Evolutionary conservation across 495 filamentous ascomycete genomes (phyloP), one percentile per base, ranked within the genome.

Genomic region (Hypoxylon lenormandii): DNA sequence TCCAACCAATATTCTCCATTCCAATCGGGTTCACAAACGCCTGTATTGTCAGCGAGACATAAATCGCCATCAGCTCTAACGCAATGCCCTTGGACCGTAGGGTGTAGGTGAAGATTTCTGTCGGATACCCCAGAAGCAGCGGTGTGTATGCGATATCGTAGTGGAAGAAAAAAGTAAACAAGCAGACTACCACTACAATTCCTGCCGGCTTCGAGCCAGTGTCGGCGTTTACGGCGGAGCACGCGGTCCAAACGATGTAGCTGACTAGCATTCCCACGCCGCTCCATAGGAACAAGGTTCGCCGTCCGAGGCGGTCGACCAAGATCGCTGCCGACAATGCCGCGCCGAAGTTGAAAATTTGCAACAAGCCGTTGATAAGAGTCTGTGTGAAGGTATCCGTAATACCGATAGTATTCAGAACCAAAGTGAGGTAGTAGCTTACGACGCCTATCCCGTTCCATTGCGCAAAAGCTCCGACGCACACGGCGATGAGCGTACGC

Each of bases 211-310:
- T 40, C 38, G 47, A 37, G n/a, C 68, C 55, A 5, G 67, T 70
- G 19, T 58, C 74, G 4, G 72, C 76, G 60, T 72, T 80, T 26
- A 75, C 54, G 4, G 64, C 60, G 4, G 77, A 75, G 42, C 78
- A 82, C 15, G 78, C 80, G 3, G 84, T 87, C 56, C 82, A 82
- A 72, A 81, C 51, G 77, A 81, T 68, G 76, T 82, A 70, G 71
- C 82, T 81, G 59, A 82, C 74, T 10, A 84, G 76, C 84, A 88
- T 89, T 21, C 84, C 84, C 15, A 76, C 74, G 0, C 80, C 81
- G 37, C 84, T 81, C 28, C 77, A 75, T 3, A 89, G 72, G 64
- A 82, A 83, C 15, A 85, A 75, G 0, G 74, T 72, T n/a, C 81
- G 76, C 16, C 84, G 74, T 2, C 84, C 83, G 40, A 86, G 45